Conservation (phyloP, 83 land plant species). For the Larix sibirica region DNA sequence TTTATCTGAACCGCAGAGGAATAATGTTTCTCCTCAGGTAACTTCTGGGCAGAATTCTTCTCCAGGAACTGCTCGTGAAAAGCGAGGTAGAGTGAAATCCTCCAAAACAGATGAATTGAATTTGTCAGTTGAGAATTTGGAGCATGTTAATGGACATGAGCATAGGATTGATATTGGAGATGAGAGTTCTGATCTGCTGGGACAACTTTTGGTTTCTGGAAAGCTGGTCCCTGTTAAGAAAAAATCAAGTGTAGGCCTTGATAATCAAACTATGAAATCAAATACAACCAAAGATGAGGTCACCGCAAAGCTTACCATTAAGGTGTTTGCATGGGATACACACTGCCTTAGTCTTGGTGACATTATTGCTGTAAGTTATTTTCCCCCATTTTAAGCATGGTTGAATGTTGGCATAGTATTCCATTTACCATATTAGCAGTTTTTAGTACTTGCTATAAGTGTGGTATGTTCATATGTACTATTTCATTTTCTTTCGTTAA, state of each 20-base stretch:
- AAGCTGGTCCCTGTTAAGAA: slow-evolving; percentile 55
- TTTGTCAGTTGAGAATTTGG: slow-evolving; percentile 12
- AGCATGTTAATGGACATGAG: slow-evolving; percentile 29
- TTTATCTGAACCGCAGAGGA: background rate
- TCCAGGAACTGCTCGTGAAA: slow-evolving; percentile 27
- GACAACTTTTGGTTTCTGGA: slow-evolving; percentile 53
- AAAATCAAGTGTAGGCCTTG: slow-evolving; percentile 17
- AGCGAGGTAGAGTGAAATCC: slow-evolving; percentile 21
- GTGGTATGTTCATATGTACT: background rate
- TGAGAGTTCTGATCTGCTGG: slow-evolving; percentile 68
- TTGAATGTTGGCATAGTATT: background rate
- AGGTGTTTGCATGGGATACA: slow-evolving; percentile 81
- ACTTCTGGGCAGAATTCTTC: slow-evolving; percentile 25
- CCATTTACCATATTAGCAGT: background rate
- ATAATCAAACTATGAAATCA: slow-evolving; percentile 30
- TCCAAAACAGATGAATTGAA: background rate
- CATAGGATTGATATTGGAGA: slow-evolving; percentile 74
- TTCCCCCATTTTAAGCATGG: background rate
- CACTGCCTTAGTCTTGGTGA: slow-evolving; percentile 65
- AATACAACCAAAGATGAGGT: slow-evolving; percentile 25
- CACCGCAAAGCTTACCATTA: slow-evolving; percentile 79
- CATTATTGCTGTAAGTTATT: slow-evolving; percentile 74
- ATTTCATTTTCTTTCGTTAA: background rate
- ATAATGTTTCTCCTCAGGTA: slow-evolving; percentile 7
- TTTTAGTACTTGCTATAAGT: background rate